These are phyloP conservation scores for Leccinum incarnatum DNA, from an alignment of 768 basidiomycete genomes.

Conservation along the genomic window DNA sequence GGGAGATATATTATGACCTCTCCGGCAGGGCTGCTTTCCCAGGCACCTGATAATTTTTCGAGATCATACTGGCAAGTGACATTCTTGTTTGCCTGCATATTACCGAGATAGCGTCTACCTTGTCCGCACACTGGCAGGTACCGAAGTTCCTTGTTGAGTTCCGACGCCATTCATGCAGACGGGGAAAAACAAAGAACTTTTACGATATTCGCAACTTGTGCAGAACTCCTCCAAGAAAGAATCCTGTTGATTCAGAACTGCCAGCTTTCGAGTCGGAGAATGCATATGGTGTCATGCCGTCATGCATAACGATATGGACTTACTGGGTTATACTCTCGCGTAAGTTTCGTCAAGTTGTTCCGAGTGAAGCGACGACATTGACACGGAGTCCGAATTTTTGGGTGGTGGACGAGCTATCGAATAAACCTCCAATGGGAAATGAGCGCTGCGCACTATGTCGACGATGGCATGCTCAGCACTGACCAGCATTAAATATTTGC, in stretches of 20 bases:
- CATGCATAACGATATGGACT: not conserved
- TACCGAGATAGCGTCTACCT: not conserved
- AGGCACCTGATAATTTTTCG: conserved; percentile 4
- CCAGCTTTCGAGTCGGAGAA: not conserved
- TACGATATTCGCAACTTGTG: not conserved
- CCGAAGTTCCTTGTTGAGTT: not conserved
- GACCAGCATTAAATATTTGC: not conserved
- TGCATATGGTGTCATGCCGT: not conserved
- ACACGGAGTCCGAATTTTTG: not conserved
- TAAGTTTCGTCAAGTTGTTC: not conserved
- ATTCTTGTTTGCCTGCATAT: not conserved
- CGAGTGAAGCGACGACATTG: not conserved
- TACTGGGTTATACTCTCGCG: not conserved
- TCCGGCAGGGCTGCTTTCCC: conserved; percentile 16
- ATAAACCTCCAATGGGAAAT: too few species aligned
- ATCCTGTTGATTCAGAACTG: not conserved
- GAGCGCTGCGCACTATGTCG: too few species aligned
- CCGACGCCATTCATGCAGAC: not conserved
- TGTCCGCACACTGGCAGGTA: not conserved
- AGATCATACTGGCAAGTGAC: not conserved
- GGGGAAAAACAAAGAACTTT: not conserved
- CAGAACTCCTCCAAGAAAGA: not conserved
- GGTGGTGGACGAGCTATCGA: not conserved
- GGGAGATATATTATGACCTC: conserved; percentile 2
- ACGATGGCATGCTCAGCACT: too few species aligned